phyloP scores from a whole-genome alignment of 805 yeast species.

The Ogataea polymorpha region DNA sequence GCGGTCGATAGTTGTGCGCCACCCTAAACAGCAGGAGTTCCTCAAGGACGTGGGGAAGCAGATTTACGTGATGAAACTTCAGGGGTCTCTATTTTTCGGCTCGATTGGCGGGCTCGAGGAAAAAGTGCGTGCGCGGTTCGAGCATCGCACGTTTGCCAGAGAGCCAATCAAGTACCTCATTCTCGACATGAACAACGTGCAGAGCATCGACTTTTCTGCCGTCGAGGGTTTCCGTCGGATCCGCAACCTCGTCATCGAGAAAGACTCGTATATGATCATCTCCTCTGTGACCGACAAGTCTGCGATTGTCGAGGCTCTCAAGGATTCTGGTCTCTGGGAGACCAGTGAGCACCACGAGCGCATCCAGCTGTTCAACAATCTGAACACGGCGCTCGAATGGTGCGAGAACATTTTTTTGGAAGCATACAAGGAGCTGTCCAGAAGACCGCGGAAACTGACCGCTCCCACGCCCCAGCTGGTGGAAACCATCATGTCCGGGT shows the following conservation, averaged over 20 bases:
- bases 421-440: constrained; percentile 45
- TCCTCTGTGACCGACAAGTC: constrained; percentile 73
- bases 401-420: constrained; percentile 87
- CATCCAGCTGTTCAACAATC: constrained; percentile 67
- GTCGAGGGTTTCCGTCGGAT: constrained; percentile 93
- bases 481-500: constrained; percentile 33
- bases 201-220: constrained; percentile 85
- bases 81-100: constrained; percentile 91
- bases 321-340: constrained; percentile 80
- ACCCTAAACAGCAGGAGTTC: constrained; percentile 83
- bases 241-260: constrained; percentile 69
- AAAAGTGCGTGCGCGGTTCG: constrained; percentile 63
- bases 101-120: constrained; percentile 90
- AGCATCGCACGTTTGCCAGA: constrained; percentile 43
- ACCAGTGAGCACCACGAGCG: constrained; percentile 41
- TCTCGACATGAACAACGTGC: constrained; percentile 80
- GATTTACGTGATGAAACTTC: constrained; percentile 79
- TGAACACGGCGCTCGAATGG: constrained; percentile 92
- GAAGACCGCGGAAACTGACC: background rate
- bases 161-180: constrained; percentile 77
- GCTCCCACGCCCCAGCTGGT: constrained; percentile 2
- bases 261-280: constrained; percentile 66
- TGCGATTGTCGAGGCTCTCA: constrained; percentile 63
- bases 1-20: constrained; percentile 87
- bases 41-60: constrained; percentile 85